Evolutionary conservation across 1,284 basidiomycete genomes (phyloP).

Genomic region (Amylostereum areolatum): DNA sequence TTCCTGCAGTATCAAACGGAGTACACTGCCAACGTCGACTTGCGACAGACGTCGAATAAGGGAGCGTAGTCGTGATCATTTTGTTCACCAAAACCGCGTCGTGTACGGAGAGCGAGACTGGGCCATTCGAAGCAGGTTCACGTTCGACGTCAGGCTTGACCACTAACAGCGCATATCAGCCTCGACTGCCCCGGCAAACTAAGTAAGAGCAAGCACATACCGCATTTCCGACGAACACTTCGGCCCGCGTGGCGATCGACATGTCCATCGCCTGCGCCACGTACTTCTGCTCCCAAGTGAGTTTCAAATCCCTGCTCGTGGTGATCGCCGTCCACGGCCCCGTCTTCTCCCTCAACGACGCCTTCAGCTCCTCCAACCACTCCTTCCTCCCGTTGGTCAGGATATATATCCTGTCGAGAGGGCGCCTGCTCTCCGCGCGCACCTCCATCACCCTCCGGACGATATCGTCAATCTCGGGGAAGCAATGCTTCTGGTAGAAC

Average conservation of each 20-base stretch:
- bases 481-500: constrained; percentile 49
- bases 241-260: constrained; percentile 37
- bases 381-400: constrained; percentile 58
- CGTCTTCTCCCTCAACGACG: constrained; percentile 33
- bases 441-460: constrained; percentile 37
- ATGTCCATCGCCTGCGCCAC: constrained; percentile 41
- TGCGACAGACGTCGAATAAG: too few relatives aligned
- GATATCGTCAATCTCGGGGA: constrained; percentile 49
- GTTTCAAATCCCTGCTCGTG: constrained; percentile 31
- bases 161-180: constrained; percentile 30
- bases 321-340: constrained; percentile 42
- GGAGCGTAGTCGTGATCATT: too few relatives aligned
- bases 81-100: not conserved
- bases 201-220: constrained; percentile 34
- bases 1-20: too few relatives aligned
- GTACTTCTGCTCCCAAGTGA: constrained; percentile 35
- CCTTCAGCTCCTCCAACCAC: constrained; percentile 42
- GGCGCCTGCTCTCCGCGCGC: constrained; percentile 17
- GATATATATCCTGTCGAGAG: constrained; percentile 45
- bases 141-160: constrained; percentile 54
- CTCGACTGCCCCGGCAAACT: constrained; percentile 2
- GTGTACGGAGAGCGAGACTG: not conserved
- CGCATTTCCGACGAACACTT: constrained; percentile 58
- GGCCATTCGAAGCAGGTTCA: constrained; percentile 41
- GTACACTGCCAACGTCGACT: too few relatives aligned